Evolutionary conservation across 2,329 filamentous ascomycete genomes (phyloP), one percentile per base, ranked within the genome.

Genomic region (Xylaria multiplex): DNA sequence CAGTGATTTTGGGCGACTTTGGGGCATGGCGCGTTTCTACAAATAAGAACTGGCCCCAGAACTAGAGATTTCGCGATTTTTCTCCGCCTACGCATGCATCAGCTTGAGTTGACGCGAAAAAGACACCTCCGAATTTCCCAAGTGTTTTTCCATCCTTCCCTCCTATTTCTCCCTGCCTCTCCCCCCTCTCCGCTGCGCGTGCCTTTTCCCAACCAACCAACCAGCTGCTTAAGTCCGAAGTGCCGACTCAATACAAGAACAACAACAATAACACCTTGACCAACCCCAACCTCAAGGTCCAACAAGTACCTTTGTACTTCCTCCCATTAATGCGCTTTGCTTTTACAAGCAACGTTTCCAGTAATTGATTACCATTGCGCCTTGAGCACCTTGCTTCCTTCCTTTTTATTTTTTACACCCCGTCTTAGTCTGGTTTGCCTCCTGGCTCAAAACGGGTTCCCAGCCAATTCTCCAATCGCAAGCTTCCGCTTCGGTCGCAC

Each of bases 31-130:
- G 75, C 76, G 74, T 78, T 54, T 75, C 76, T 80, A 81, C 79
- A 81, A 81, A 81, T 80, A 80, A 78, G 76, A 79, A 77, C 76
- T 74, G 73, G 76, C 78, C 78, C 78, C 79, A 74, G 77, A 75
- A 73, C 75, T 75, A 77, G 77, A 75, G 74, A 77, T 78, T 75
- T 78, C 75, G 77, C 75, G 76, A 73, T 71, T 74, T 70, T 73
- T 73, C 71, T 72, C 70, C 69, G 65, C 69, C 67, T 69, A 59
- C 59, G 68, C 67, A 66, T 68, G 61, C 63, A 66, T 65, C 65
- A 68, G 60, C 59, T 62, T 65, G 63, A 65, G 62, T 62, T 65
- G 67, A 67, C 65, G 67, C 70, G 74, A 75, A 74, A 77, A 75
- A 74, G 72, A 72, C 71, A 74, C 71, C 70, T 75, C 74, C 74